A percentile compares a stretch with the other conserved stretches of the same genome.
Evolutionary conservation across 1,284 basidiomycete species (phyloP).

Genomic region (Ganoderma sinense): DNA sequence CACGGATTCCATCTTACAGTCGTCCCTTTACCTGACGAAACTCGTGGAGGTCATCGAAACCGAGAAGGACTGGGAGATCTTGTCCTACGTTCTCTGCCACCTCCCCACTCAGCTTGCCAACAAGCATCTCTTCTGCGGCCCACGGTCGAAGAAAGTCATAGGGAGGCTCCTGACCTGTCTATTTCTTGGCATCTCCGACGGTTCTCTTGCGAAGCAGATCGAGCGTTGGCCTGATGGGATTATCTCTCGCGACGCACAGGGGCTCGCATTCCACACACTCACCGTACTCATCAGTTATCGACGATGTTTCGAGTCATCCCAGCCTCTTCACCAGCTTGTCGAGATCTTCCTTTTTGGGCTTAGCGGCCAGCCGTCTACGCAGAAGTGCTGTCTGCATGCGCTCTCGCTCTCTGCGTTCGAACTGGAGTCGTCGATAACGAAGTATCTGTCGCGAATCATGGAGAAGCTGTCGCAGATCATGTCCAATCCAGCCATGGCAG

Average conservation of each 20-base stretch:
- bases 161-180: slow-evolving; percentile 73
- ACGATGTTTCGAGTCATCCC: slow-evolving; percentile 76
- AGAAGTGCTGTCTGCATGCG: slow-evolving; percentile 93
- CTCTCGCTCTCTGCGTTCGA: slow-evolving; percentile 92
- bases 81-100: slow-evolving; percentile 93
- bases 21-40: slow-evolving; percentile 80
- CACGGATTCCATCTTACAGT: slow-evolving; percentile 67
- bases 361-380: slow-evolving; percentile 80
- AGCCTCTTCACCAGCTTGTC: slow-evolving; percentile 74
- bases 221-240: slow-evolving; percentile 69
- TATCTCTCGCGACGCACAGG: slow-evolving; percentile 86
- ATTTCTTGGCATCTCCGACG: slow-evolving; percentile 72
- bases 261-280: slow-evolving; percentile 88
- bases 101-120: slow-evolving; percentile 93
- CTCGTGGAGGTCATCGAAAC: slow-evolving; percentile 76
- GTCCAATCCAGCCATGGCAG: slow-evolving; percentile 92
- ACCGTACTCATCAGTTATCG: slow-evolving; percentile 92
- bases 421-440: slow-evolving; percentile 85
- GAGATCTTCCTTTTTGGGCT: slow-evolving; percentile 88
- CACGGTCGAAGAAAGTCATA: slow-evolving; percentile 74
- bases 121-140: slow-evolving; percentile 97
- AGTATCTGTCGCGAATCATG: slow-evolving; percentile 83
- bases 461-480: slow-evolving; percentile 94
- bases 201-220: slow-evolving; percentile 65
- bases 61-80: slow-evolving; percentile 92